A percentile compares a stretch with the other conserved stretches of the same genome.
Evolutionary conservation across 2,329 filamentous ascomycete genomes (phyloP).

Genomic region (Aspergillus novofumigatus): DNA sequence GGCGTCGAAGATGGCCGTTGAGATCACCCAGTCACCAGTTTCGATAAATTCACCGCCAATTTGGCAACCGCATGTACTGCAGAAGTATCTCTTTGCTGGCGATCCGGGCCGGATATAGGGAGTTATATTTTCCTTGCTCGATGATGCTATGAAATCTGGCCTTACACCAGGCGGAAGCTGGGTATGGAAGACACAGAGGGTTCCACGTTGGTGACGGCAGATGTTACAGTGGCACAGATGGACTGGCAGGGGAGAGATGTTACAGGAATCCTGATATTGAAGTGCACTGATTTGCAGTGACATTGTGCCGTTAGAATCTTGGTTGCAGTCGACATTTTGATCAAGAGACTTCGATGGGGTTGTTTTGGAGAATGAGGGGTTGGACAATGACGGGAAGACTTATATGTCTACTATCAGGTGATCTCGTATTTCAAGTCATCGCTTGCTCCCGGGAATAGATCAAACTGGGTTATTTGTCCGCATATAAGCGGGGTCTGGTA

Average conservation of each 20-base stretch:
- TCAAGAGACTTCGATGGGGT: background rate
- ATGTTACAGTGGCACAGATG: slow-evolving; percentile 45
- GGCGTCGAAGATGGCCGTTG: slow-evolving; percentile 20
- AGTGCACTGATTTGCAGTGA: slow-evolving; percentile 22
- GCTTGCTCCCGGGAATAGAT: background rate
- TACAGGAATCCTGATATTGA: slow-evolving; percentile 33
- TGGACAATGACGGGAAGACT: background rate
- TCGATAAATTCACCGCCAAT: slow-evolving; percentile 11
- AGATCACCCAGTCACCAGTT: slow-evolving; percentile 17
- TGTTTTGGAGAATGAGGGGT: background rate
- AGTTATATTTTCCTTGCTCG: slow-evolving; percentile 15
- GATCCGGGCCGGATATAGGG: slow-evolving; percentile 28
- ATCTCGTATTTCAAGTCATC: background rate
- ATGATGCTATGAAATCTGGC: slow-evolving; percentile 21
- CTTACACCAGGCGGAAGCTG: slow-evolving; percentile 15
- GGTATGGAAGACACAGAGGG: slow-evolving; percentile 24
- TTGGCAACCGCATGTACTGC: slow-evolving; percentile 43
- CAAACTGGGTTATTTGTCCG: background rate
- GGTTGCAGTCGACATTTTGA: background rate
- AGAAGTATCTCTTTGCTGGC: slow-evolving; percentile 36
- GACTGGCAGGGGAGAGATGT: slow-evolving; percentile 31
- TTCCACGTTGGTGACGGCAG: slow-evolving; percentile 40
- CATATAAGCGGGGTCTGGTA: background rate
- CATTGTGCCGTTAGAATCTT: slow-evolving; percentile 22
- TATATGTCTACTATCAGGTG: background rate